phyloP scores from a whole-genome alignment of 371 early-diverging fungal genomes.

The Cokeromyces recurvatus region DNA sequence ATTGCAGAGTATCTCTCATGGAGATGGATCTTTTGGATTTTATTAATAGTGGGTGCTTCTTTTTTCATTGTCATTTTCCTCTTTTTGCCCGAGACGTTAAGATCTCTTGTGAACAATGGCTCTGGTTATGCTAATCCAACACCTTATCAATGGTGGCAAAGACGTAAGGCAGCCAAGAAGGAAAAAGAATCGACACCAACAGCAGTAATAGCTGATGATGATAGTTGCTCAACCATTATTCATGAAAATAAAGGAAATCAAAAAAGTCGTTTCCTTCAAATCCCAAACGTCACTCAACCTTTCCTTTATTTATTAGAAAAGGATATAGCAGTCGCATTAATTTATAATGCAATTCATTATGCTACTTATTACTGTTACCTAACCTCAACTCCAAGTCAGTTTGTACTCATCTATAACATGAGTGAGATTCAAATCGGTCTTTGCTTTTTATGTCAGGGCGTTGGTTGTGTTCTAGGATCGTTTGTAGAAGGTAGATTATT shows the following conservation, averaged over 20 bases:
- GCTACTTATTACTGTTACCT: constrained; percentile 15
- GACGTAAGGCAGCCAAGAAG: neutral
- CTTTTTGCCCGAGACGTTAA: constrained; percentile 37
- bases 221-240: neutral
- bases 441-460: constrained; percentile 28
- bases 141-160: constrained; percentile 15
- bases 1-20: constrained; percentile 25
- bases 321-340: constrained; percentile 7
- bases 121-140: constrained; percentile 41
- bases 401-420: constrained; percentile 16
- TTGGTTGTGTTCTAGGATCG: constrained; percentile 28
- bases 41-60: constrained; percentile 16
- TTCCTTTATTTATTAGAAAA: constrained; percentile 16
- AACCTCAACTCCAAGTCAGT: constrained; percentile 23
- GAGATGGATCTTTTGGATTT: constrained; percentile 38
- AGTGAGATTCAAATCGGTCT: constrained; percentile 28
- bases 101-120: constrained; percentile 44
- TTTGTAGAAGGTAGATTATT: constrained; percentile 21
- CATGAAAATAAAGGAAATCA: neutral
- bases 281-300: constrained; percentile 8
- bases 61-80: constrained; percentile 12
- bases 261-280: neutral
- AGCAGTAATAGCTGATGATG: neutral
- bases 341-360: constrained; percentile 13
- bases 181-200: too few relatives aligned